These are phyloP conservation scores for Xylaria sp. DNA, from an alignment of 2,329 filamentous ascomycete species.

Conservation along the genomic window DNA sequence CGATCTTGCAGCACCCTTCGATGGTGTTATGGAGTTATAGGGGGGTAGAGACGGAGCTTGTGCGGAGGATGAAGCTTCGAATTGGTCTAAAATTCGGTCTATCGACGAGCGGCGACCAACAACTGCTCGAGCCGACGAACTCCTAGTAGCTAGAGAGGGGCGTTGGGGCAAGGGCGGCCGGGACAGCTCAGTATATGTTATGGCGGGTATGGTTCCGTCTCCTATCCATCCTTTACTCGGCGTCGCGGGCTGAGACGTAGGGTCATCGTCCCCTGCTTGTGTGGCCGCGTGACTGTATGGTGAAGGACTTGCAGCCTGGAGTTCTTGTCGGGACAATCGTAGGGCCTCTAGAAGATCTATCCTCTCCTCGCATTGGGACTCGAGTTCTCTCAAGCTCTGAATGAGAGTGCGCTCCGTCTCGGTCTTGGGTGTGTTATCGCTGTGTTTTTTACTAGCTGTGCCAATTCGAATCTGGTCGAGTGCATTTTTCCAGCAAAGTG, in stretches of 20 bases:
- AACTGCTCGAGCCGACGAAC: conserved; percentile 56
- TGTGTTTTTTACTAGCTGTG: conserved; percentile 75
- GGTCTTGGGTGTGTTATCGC: conserved; percentile 71
- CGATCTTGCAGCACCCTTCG: conserved; percentile 52
- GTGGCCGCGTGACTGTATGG: conserved; percentile 25
- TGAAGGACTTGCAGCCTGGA: conserved; percentile 36
- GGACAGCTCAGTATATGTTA: conserved; percentile 82
- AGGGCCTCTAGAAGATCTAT: conserved; percentile 87
- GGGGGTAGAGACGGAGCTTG: conserved; percentile 40
- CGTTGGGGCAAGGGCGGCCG: conserved; percentile 66
- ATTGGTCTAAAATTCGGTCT: conserved; percentile 34
- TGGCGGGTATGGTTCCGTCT: conserved; percentile 79
- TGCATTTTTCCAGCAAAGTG: conserved; percentile 87
- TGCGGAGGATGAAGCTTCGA: conserved; percentile 37
- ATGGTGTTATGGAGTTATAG: conserved; percentile 38
- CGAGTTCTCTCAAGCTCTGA: conserved; percentile 81
- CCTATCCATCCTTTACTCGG: conserved; percentile 70
- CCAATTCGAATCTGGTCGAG: conserved; percentile 89
- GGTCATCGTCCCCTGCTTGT: conserved; percentile 25
- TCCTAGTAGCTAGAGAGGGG: conserved; percentile 59
- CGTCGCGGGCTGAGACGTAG: conserved; percentile 26
- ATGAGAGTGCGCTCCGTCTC: conserved; percentile 85
- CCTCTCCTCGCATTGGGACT: conserved; percentile 90
- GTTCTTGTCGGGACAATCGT: conserved; percentile 64
- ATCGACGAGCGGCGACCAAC: conserved; percentile 42